These are phyloP conservation scores for Ilex paraguariensis DNA, from an alignment of 305 asterid species.

Conservation along the genomic window DNA sequence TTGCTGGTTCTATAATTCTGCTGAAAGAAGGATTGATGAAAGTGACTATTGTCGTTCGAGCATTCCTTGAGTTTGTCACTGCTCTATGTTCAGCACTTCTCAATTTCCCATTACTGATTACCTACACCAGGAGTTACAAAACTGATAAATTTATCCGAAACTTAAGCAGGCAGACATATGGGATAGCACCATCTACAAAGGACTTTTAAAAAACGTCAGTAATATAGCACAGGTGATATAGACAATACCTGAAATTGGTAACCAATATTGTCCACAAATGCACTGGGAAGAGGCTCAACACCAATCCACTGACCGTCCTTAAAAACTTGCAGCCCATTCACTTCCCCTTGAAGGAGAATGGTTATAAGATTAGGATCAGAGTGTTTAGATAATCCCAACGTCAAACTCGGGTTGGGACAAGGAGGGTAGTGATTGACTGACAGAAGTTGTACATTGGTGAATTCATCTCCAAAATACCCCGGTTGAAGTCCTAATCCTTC, in stretches of 20 bases:
- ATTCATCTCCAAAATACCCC: constrained; percentile 30
- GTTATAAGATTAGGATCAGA: constrained; percentile 59
- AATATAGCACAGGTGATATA: no score
- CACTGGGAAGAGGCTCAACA: constrained; percentile 39
- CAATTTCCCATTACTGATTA: constrained; percentile 58
- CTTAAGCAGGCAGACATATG: no score
- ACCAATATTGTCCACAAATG: constrained; percentile 53
- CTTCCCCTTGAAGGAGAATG: constrained; percentile 43
- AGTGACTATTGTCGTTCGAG: constrained; percentile 42
- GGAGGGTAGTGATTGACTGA: constrained; percentile 54
- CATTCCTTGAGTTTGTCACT: constrained; percentile 34
- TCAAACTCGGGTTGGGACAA: constrained; percentile 62
- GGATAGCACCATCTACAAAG: no score
- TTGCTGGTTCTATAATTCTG: constrained; percentile 47
- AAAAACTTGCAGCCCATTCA: constrained; percentile 50
- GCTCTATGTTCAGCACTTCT: constrained; percentile 53
- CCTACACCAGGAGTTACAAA: constrained; percentile 15
- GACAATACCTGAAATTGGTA: constrained; percentile 49
- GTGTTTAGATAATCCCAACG: constrained; percentile 53
- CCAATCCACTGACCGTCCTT: constrained; percentile 52
- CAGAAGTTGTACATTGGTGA: constrained; percentile 46
- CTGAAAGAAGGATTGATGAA: constrained; percentile 51
- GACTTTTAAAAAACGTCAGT: no score
- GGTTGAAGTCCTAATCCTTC: constrained; percentile 41
- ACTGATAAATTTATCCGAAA: no score